Base-by-base conservation (phyloP, 1,139 yeast genomes). In the Magnusiomyces ingens region DNA sequence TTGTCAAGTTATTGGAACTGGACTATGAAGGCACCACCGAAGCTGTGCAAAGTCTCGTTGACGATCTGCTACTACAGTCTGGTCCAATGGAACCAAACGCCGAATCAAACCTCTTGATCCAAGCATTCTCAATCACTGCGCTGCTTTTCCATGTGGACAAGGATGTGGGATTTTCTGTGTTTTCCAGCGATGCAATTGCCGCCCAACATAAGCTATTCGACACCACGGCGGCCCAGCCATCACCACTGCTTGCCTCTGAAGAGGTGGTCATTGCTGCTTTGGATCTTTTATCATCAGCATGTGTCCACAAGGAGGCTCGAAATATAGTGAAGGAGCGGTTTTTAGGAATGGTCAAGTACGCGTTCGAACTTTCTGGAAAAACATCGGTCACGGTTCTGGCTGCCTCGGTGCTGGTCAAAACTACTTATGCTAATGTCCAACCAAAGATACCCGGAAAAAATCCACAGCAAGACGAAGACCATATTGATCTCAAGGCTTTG, bases 131-230 rank as follows among this genome's bases (percentile, higher is more conserved):
- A 56, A 87, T 81, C 64, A 84, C 85, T 51, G 71, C 76, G 6
- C 74, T 77, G 10, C 81, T 78, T 48, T 88, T 84, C 87, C 95
- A 85, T n/a, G 82, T 84, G 45, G 63, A 66, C 53, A 53, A 58
- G 1, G 55, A 52, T 18, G 37, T 55, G 17, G 58, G 55, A n/a
- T 54, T 50, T 18, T 43, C 55, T n/a, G 52, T 54, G 2, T 52
- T 55, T 29, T 48, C 55, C 10, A 52, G 51, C n/a, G 54, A 51
- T 19, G 22, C 46, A n/a, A 36, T 51, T 10, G 41, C 50, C 40
- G 50, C 51, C 15, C 62, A 61, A 45, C 47, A 51, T 26, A 48
- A 53, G 4, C 57, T 55, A 38, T 56, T 63, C 44, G 32, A 44
- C 21, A 13, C 26, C 19, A 11, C 42, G n/a, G 19, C 18, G n/a